phyloP scores from a whole-genome alignment of 805 yeast species.

The Maudiozyma serrabonitensis region DNA sequence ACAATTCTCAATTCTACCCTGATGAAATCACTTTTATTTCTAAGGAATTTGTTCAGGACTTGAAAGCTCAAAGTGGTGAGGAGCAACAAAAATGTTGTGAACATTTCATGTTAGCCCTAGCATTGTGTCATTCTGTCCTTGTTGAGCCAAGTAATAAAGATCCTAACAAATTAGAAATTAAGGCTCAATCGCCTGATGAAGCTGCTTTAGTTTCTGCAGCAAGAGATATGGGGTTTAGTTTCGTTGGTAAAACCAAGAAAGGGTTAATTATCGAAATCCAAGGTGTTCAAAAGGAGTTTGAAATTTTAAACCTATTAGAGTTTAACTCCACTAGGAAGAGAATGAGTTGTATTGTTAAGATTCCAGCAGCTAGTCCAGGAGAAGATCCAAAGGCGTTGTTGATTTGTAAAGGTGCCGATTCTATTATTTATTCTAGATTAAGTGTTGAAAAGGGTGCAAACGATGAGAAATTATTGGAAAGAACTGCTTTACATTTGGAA shows the following conservation, averaged over 20 bases:
- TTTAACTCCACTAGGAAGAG: constrained; percentile 80
- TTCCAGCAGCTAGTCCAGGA: constrained; percentile 40
- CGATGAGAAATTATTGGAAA: constrained; percentile 39
- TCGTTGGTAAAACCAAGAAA: constrained; percentile 53
- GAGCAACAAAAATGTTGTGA: constrained; percentile 50
- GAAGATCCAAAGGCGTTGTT: constrained; percentile 51
- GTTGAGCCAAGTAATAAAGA: constrained; percentile 56
- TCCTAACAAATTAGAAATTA: constrained; percentile 45
- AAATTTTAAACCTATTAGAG: constrained; percentile 60
- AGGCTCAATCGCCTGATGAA: constrained; percentile 83
- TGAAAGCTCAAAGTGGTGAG: constrained; percentile 37
- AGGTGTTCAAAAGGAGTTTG: constrained; percentile 62
- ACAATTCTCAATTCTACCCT: constrained; percentile 36
- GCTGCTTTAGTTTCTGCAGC: constrained; percentile 81
- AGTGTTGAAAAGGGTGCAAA: constrained; percentile 32
- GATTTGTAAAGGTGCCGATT: constrained; percentile 81
- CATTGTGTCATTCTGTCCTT: constrained; percentile 71
- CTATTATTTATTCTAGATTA: constrained; percentile 63
- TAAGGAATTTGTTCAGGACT: constrained; percentile 52
- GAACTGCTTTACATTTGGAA: constrained; percentile 66
- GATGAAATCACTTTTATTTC: constrained; percentile 65
- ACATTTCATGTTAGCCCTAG: constrained; percentile 67
- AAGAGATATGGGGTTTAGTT: constrained; percentile 63
- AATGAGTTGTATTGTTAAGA: constrained; percentile 73
- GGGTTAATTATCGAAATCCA: constrained; percentile 61